Base-by-base conservation (phyloP, 208 protist genomes). In the Trypanosoma cruzi region DNA sequence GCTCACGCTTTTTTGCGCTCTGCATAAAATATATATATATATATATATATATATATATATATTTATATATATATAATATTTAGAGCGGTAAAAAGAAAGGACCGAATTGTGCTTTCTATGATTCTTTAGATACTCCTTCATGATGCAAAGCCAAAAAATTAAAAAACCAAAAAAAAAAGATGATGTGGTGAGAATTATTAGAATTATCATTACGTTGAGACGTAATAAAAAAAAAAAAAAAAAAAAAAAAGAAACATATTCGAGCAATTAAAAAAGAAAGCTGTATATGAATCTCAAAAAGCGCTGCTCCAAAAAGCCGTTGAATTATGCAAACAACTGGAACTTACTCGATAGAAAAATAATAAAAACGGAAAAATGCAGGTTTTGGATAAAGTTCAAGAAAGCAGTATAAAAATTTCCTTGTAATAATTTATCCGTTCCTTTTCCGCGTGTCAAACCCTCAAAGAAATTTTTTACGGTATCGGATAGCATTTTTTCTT, bases 1-100 rank as follows among this genome's bases (percentile, higher is more conserved):
- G 31, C 64, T 94, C 85, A 66, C 89, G 79, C 46, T 92, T 94
- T 57, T 84, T 80, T 10, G 89, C 85, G 54, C 63, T 90, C 44
- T 94, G 84, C 89, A 94, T 94, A 20, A 49, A 44, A 13, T n/a
- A n/a, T n/a, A n/a, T n/a, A n/a, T n/a, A n/a, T n/a, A n/a, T n/a
- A n/a, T n/a, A n/a, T n/a, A n/a, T n/a, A n/a, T n/a, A n/a, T n/a
- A n/a, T n/a, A n/a, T n/a, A n/a, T n/a, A n/a, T n/a, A n/a, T n/a
- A n/a, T n/a, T n/a, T n/a, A n/a, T n/a, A 26, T 64, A 31, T 0
- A 28, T n/a, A 52, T 1, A 26, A 52, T 52, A 52, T 52, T 22
- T 52, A 52, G n/a, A 26, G 8, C 3, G 4, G 6, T 6, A 28
- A 52, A 52, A 22, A 42, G 44, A 18, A 37, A 44, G 20, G 6